phyloP scores from a whole-genome alignment of 441 rosid species.

The Euphorbia celastroides region DNA sequence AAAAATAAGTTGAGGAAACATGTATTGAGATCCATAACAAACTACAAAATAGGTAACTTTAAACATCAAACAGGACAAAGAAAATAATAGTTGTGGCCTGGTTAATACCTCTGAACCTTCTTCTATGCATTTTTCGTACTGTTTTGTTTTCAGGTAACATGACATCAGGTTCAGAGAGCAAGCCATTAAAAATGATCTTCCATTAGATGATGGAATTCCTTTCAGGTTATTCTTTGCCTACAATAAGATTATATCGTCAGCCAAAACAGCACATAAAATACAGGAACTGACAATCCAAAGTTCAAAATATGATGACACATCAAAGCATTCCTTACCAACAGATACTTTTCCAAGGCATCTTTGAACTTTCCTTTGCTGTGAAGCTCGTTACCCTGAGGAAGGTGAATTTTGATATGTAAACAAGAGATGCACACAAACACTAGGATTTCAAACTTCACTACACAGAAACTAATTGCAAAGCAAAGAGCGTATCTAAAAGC shows the following conservation, averaged over 20 bases:
- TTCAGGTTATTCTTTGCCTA: slow-evolving; percentile 80
- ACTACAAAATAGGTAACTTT: neutral
- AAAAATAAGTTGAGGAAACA: neutral
- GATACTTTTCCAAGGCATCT: slow-evolving; percentile 74
- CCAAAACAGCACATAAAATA: slow-evolving; percentile 3
- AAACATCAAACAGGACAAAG: neutral
- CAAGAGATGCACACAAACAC: neutral
- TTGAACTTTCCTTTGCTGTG: slow-evolving; percentile 67
- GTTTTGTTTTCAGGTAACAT: slow-evolving; percentile 77
- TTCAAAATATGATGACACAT: neutral
- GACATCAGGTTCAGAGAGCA: slow-evolving; percentile 95
- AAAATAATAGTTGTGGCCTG: neutral
- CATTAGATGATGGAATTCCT: slow-evolving; percentile 57
- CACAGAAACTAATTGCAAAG: neutral
- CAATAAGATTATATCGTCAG: slow-evolving; percentile 16
- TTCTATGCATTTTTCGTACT: slow-evolving; percentile 57
- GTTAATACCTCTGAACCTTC: slow-evolving; percentile 82
- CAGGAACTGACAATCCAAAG: slow-evolving; percentile 1
- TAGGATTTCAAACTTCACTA: neutral
- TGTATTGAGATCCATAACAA: neutral
- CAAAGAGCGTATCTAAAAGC: neutral
- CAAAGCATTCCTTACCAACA: slow-evolving; percentile 48
- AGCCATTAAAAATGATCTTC: slow-evolving; percentile 52
- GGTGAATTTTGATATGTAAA: slow-evolving; percentile 6
- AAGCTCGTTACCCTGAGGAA: slow-evolving; percentile 75